Conservation (phyloP, 2,329 filamentous ascomycete species). For the Tolypocladium tropicale region DNA sequence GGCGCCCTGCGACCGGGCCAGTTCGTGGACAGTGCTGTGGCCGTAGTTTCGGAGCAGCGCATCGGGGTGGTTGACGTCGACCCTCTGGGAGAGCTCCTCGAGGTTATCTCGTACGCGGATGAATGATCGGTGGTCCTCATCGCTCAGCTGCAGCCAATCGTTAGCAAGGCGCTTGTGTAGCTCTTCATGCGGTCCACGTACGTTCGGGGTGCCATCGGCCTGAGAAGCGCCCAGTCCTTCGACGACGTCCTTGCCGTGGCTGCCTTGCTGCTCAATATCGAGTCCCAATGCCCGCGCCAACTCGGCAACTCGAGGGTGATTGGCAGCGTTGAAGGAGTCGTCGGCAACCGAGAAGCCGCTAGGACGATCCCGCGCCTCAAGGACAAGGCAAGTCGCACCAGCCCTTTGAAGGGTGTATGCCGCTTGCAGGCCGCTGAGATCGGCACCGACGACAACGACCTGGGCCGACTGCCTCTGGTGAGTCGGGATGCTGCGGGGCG, state of each 20-base stretch:
- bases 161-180: neutral
- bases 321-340: neutral
- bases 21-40: conserved; percentile 9
- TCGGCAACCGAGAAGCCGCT: neutral
- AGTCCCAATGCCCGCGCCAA: conserved; percentile 2
- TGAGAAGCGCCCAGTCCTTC: neutral
- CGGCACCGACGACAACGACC: conserved; percentile 14
- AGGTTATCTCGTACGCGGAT: conserved; percentile 8
- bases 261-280: neutral
- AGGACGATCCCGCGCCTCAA: conserved; percentile 6
- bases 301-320: neutral
- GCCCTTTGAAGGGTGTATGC: conserved; percentile 11
- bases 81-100: conserved; percentile 8
- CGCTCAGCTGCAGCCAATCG: conserved; percentile 3
- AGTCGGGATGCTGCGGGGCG: conserved; percentile 1
- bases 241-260: neutral
- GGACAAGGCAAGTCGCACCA: conserved; percentile 12
- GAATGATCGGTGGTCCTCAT: conserved; percentile 8
- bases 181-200: neutral
- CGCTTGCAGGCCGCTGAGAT: conserved; percentile 14
- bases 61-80: conserved; percentile 10
- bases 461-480: conserved; percentile 7
- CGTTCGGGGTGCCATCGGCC: neutral
- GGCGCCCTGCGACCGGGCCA: conserved; percentile 11
- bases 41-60: conserved; percentile 8